These are phyloP conservation scores for Calocybe cyanea DNA, from an alignment of 768 basidiomycete genomes.

Conservation along the genomic window DNA sequence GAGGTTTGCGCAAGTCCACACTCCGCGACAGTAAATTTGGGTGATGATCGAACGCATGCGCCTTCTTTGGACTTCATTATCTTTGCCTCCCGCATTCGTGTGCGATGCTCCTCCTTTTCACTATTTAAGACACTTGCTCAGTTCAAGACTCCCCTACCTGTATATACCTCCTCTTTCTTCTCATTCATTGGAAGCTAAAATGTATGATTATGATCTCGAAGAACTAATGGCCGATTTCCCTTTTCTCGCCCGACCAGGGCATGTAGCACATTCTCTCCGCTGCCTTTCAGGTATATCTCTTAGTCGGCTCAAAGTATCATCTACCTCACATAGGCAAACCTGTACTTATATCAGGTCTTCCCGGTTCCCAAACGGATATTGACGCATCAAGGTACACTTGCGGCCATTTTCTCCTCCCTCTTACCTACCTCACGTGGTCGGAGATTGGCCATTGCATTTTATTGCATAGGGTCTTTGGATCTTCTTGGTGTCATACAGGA, in stretches of 20 bases:
- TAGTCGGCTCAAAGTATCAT: neutral
- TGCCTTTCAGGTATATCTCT: conserved; percentile 49
- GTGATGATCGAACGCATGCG: conserved; percentile 15
- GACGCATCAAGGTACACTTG: conserved; percentile 68
- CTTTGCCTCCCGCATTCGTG: conserved; percentile 11
- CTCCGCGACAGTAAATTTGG: conserved; percentile 13
- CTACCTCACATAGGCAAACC: conserved; percentile 1
- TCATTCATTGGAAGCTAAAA: neutral
- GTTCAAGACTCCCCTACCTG: conserved; percentile 1
- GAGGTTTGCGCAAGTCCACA: conserved; percentile 2
- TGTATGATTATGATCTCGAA: conserved; percentile 6
- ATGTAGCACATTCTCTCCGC: conserved; percentile 62
- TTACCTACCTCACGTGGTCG: conserved; percentile 9
- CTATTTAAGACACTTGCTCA: conserved; percentile 13
- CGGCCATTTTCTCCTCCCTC: conserved; percentile 2
- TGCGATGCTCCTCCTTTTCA: conserved; percentile 12
- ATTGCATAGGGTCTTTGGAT: conserved; percentile 83
- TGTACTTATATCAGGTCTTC: conserved; percentile 52
- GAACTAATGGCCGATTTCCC: conserved; percentile 23
- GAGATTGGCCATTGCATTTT: conserved; percentile 85
- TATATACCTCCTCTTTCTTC: neutral
- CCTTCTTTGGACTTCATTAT: conserved; percentile 13
- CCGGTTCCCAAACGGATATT: conserved; percentile 59
- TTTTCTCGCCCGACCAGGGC: conserved; percentile 42
- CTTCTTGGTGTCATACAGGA: conserved; percentile 53